These are phyloP conservation scores for Bipolaris gigantea DNA, from an alignment of 2,329 filamentous ascomycete genomes.

Conservation along the genomic window DNA sequence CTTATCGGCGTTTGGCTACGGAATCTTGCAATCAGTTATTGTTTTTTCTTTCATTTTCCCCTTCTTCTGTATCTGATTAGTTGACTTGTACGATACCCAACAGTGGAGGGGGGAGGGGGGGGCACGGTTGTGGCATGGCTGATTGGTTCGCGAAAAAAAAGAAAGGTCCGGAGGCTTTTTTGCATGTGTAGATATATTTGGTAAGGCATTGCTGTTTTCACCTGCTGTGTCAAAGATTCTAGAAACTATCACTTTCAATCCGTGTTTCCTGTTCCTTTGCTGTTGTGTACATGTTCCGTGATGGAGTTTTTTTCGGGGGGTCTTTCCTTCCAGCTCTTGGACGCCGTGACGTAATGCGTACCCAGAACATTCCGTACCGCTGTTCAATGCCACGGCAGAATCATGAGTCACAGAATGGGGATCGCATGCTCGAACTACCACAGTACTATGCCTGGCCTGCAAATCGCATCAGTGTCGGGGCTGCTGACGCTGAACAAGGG, in stretches of 20 bases:
- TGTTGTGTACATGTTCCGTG: not conserved
- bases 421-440: no score
- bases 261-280: not conserved
- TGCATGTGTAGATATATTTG: not conserved
- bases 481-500: no score
- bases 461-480: no score
- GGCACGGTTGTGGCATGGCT: not conserved
- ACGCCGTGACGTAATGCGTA: no score
- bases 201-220: not conserved
- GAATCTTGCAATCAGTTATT: not conserved
- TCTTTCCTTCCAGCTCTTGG: no score
- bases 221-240: slow-evolving; percentile 1
- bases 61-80: slow-evolving; percentile 10
- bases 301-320: no score
- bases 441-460: no score
- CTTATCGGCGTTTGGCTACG: not conserved
- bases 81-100: slow-evolving; percentile 23
- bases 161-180: slow-evolving; percentile 6
- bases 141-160: slow-evolving; percentile 7
- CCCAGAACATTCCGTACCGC: no score
- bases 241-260: slow-evolving; percentile 1
- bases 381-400: no score
- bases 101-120: slow-evolving; percentile 1
- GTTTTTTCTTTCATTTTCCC: not conserved
- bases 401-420: no score